Conservation (phyloP, 2,329 filamentous ascomycete species). For the Fusarium sp. region DNA sequence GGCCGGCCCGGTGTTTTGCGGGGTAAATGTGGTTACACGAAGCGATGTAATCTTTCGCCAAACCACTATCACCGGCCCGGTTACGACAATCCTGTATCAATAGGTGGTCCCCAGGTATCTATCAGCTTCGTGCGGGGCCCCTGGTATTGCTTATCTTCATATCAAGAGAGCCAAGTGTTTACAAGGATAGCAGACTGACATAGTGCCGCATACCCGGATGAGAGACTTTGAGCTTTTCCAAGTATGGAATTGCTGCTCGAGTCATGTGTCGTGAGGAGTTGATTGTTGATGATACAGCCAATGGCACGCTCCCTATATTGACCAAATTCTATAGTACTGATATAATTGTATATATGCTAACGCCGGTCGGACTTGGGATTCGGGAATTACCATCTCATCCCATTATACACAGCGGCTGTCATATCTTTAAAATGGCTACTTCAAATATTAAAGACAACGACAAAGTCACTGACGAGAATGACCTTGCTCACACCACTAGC, state of each 20-base stretch:
- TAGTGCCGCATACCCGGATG: not conserved
- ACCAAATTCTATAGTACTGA: too few relatives aligned
- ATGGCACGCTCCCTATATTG: not conserved
- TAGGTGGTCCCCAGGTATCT: not conserved
- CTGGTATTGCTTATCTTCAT: not conserved
- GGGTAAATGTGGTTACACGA: not conserved
- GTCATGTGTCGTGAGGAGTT: too few relatives aligned
- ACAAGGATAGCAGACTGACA: not conserved
- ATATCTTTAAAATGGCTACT: not conserved
- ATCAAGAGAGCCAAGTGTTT: not conserved
- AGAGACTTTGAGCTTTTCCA: not conserved
- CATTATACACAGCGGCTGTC: not conserved
- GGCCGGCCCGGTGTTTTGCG: slow-evolving; percentile 6
- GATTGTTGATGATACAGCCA: too few relatives aligned
- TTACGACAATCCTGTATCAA: not conserved
- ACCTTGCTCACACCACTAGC: not conserved
- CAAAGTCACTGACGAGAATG: not conserved
- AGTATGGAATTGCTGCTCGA: not conserved
- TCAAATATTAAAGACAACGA: not conserved
- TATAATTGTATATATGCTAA: not conserved
- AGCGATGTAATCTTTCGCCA: not conserved
- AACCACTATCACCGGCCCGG: not conserved
- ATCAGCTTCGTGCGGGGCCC: not conserved
- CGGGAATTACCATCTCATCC: not conserved
- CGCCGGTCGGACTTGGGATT: accelerated